These are phyloP conservation scores for Rhodotorula kratochvilovae DNA, from an alignment of 768 basidiomycete genomes.

Conservation along the genomic window DNA sequence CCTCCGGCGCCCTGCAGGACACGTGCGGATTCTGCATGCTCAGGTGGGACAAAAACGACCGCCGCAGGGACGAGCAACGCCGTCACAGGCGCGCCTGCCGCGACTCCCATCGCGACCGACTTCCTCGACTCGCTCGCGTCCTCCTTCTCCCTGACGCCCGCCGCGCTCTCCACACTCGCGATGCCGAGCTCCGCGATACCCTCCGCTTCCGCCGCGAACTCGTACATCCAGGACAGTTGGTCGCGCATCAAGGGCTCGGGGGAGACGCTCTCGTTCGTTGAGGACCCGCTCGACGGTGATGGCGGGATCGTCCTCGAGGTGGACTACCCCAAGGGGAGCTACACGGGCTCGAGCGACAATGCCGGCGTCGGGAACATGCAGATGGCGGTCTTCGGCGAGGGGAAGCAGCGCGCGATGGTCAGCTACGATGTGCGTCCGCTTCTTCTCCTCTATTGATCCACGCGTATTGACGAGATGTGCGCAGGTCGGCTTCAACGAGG, in stretches of 20 bases:
- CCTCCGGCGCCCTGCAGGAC: too few species aligned
- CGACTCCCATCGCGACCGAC: background rate
- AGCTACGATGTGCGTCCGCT: conserved; percentile 8
- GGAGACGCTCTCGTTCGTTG: conserved; percentile 10
- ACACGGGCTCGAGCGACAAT: background rate
- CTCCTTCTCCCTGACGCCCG: conserved; percentile 14
- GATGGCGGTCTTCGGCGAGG: conserved; percentile 8
- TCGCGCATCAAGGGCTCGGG: background rate
- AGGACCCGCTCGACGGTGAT: conserved; percentile 6
- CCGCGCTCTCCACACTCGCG: background rate
- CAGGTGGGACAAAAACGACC: background rate
- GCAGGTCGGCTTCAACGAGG: conserved; percentile 63
- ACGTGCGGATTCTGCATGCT: too few species aligned
- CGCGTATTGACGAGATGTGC: too few species aligned
- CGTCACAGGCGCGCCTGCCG: background rate
- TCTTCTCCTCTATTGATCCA: background rate
- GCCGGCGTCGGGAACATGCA: conserved; percentile 2
- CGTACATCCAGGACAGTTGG: background rate
- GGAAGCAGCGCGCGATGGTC: conserved; percentile 15
- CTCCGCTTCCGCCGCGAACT: background rate
- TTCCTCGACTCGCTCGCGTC: conserved; percentile 24
- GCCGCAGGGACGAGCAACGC: background rate
- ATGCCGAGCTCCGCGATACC: conserved; percentile 6
- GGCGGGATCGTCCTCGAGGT: conserved; percentile 6
- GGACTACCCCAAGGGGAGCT: conserved; percentile 13